A percentile compares a stretch with the other conserved stretches of the same genome.
phyloP scores from a whole-genome alignment of 139 green algal species.

The Ulvella scutata region DNA sequence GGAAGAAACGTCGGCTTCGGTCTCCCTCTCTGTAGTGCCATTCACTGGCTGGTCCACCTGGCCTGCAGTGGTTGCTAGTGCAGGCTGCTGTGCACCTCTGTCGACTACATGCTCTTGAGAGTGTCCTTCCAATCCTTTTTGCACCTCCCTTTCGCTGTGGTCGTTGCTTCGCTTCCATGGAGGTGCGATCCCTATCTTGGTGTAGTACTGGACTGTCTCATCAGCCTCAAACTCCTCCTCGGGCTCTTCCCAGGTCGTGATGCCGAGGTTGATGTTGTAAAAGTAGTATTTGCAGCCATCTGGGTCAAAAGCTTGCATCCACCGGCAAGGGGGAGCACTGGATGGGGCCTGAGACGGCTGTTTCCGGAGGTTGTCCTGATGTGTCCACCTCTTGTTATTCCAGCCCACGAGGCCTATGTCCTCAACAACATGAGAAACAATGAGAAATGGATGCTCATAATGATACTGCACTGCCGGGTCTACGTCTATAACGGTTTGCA shows the following conservation, averaged over 20 bases:
- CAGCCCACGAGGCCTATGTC: neutral
- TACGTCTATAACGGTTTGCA: neutral
- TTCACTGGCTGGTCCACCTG: too few relatives aligned
- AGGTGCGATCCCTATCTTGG: neutral
- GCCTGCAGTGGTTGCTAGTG: too few relatives aligned
- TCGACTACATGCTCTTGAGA: too few relatives aligned
- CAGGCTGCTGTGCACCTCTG: too few relatives aligned
- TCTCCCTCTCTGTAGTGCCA: too few relatives aligned
- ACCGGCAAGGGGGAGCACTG: neutral
- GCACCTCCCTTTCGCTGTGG: too few relatives aligned
- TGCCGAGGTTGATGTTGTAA: neutral
- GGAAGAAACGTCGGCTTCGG: too few relatives aligned
- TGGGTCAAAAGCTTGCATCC: conserved; percentile 2
- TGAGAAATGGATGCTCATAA: neutral
- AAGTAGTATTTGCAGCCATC: neutral
- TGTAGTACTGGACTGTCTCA: neutral
- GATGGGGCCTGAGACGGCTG: neutral
- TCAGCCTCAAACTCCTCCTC: neutral
- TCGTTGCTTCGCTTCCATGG: too few relatives aligned
- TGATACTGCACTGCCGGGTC: neutral
- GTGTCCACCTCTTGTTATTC: neutral
- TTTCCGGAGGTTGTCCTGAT: neutral
- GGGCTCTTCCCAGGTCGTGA: neutral
- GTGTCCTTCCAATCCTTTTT: too few relatives aligned
- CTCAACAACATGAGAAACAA: neutral